These are phyloP conservation scores for Ceriops zippeliana DNA, from an alignment of 345 rosid genomes.

Conservation along the genomic window DNA sequence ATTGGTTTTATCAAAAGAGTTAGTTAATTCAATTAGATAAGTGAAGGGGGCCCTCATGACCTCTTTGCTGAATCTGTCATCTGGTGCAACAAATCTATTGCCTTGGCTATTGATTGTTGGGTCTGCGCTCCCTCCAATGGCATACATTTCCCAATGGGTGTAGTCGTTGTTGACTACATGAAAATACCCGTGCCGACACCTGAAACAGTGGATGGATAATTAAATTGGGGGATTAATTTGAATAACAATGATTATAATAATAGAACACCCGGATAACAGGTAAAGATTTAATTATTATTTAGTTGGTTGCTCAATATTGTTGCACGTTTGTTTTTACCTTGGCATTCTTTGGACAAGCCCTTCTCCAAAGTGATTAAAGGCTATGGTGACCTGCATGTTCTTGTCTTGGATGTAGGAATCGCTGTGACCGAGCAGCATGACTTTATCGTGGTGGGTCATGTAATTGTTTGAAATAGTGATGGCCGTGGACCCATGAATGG, in stretches of 20 bases:
- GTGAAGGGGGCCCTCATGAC: neutral
- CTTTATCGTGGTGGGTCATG: slow-evolving; percentile 33
- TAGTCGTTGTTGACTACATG: slow-evolving; percentile 36
- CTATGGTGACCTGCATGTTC: slow-evolving; percentile 33
- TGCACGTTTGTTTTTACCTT: slow-evolving; percentile 6
- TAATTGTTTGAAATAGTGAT: slow-evolving; percentile 33
- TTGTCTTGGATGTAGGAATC: slow-evolving; percentile 26
- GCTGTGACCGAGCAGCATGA: slow-evolving; percentile 29
- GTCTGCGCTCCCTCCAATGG: slow-evolving; percentile 31
- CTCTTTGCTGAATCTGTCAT: slow-evolving; percentile 24
- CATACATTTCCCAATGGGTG: slow-evolving; percentile 34
- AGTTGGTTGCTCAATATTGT: no score
- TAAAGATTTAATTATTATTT: neutral
- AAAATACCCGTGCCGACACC: slow-evolving; percentile 30
- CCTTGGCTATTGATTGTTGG: slow-evolving; percentile 33
- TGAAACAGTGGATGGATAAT: slow-evolving; percentile 1
- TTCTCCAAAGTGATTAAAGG: slow-evolving; percentile 33
- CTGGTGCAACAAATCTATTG: slow-evolving; percentile 30
- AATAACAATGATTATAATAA: neutral
- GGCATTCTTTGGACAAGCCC: slow-evolving; percentile 34
- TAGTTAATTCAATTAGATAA: slow-evolving; percentile 20
- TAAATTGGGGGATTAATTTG: neutral
- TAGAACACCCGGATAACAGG: neutral
- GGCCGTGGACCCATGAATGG: slow-evolving; percentile 30
- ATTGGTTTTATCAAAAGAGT: neutral